Evolutionary conservation across 768 basidiomycete species (phyloP), one percentile per base, ranked within the genome.

Genomic region (Sporobolomyces roseus): DNA sequence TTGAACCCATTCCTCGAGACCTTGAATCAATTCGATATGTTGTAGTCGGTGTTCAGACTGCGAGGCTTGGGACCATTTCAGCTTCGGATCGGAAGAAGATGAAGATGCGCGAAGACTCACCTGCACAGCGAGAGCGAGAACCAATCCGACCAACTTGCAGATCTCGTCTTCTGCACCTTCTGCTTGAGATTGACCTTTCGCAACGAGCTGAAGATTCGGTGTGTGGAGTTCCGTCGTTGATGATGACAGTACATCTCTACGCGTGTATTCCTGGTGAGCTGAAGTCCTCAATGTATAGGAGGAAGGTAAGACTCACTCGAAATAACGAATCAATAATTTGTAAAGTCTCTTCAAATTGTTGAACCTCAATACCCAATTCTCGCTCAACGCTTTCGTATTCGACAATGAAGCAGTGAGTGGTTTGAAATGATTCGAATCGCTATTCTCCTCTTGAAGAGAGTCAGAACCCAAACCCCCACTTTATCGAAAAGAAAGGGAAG

Each of bases 331-430:
- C 82, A 93, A 88, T 45, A 92, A 84, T 51, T 91, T 84, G 79
- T 91, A 93, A 58, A 93, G 83, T 29, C 88, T 85, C 76, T 93
- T 93, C 68, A 93, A 83, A 13, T 87, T 79, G 78, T 83, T 87
- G 78, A 92, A 91, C 17, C 91, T 86, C 36, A 92, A 79, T 64
- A 92, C 89, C 91, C 91, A 94, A 79, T 90, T 93, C 75, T 91
- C 90, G 16, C 88, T 85, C 3, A 82, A 82, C 61, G 89, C 86
- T 23, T 83, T 79, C 49, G 50, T 8, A 27, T 48, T 53, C 29
- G 52, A 33, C 25, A 49, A 36, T 0, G 86, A 81, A 8, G 84
- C 84, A 25, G 81, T 80, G 6, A 85, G 79, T 61, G 84, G 84
- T 51, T 85, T 84, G 76, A 93, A 93, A 80, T 90, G 90, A 36